Percentiles rank a stretch among this genome's conserved stretches.
These are phyloP conservation scores for Patellifolia procumbens DNA, from an alignment of 179 eudicot species.

Conservation along the genomic window DNA sequence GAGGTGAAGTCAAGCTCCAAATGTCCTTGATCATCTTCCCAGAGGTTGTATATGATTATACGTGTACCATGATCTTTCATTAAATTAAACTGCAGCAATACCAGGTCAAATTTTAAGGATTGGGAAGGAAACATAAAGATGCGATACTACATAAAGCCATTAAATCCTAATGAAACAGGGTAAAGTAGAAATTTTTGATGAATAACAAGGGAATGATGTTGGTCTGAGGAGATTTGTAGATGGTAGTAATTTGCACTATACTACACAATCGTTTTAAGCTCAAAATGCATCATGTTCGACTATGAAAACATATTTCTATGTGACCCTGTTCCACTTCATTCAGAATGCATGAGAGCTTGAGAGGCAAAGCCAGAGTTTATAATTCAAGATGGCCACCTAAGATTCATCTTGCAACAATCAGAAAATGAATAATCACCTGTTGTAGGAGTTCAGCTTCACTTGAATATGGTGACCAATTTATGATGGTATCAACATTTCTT, in stretches of 20 bases:
- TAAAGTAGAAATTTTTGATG: background rate
- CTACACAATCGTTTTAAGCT: background rate
- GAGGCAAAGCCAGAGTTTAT: background rate
- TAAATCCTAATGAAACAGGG: background rate
- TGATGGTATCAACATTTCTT: slow-evolving; percentile 65
- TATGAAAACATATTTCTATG: background rate
- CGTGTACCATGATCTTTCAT: slow-evolving; percentile 88
- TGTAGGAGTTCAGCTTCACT: slow-evolving; percentile 76
- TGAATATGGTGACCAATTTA: slow-evolving; percentile 86
- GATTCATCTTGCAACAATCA: background rate
- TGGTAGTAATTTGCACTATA: background rate
- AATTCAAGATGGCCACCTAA: background rate
- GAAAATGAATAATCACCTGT: slow-evolving; percentile 52
- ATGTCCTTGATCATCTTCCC: slow-evolving; percentile 97
- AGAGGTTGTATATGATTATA: slow-evolving; percentile 82
- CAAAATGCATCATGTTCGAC: background rate
- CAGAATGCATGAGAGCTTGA: background rate
- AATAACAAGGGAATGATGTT: background rate
- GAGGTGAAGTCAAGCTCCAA: slow-evolving; percentile 87
- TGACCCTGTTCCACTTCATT: background rate
- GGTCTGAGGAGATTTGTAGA: background rate
- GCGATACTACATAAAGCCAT: background rate
- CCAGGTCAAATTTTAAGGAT: background rate
- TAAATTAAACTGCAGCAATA: slow-evolving; percentile 57
- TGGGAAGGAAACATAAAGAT: too few relatives aligned